Evolutionary conservation across 2,329 filamentous ascomycete species (phyloP).

Genomic region (Arachnomyces sp.): DNA sequence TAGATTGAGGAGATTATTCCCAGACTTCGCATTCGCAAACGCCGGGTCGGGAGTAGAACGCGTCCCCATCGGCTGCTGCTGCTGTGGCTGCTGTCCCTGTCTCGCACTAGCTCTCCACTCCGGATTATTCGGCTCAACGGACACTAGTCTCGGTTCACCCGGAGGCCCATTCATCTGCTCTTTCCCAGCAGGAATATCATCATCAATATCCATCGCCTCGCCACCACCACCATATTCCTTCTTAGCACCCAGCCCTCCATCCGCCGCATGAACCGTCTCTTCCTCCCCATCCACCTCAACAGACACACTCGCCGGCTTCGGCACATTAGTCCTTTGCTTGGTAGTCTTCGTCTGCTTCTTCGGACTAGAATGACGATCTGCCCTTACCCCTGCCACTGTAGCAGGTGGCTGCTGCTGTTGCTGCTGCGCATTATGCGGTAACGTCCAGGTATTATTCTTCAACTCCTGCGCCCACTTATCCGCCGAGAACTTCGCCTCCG

Average conservation of each 20-base stretch:
- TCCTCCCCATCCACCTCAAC: conserved; percentile 33
- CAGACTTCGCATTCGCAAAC: conserved; percentile 1
- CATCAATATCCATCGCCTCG: conserved; percentile 43
- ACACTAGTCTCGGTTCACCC: conserved; percentile 5
- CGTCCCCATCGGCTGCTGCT: too few relatives aligned
- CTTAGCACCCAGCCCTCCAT: conserved; percentile 10
- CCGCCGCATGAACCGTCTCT: conserved; percentile 21
- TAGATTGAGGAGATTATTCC: conserved; percentile 35
- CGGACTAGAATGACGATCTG: conserved; percentile 24
- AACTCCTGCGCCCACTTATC: conserved; percentile 34
- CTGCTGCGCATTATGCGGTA: conserved; percentile 22
- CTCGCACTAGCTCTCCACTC: conserved; percentile 11
- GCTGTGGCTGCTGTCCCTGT: conserved; percentile 4
- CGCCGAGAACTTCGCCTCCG: conserved; percentile 28
- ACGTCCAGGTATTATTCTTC: conserved; percentile 25
- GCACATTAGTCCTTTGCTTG: conserved; percentile 21
- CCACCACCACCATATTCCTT: conserved; percentile 15
- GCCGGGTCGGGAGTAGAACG: background rate
- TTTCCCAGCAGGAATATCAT: conserved; percentile 20
- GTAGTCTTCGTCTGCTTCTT: conserved; percentile 25
- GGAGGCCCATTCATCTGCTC: conserved; percentile 4
- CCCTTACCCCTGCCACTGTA: too few relatives aligned
- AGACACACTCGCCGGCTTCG: conserved; percentile 29
- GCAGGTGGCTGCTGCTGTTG: conserved; percentile 15
- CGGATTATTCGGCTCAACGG: conserved; percentile 12